Base-by-base conservation (phyloP, 164 flowering plant species). In the Echeveria elegans region DNA sequence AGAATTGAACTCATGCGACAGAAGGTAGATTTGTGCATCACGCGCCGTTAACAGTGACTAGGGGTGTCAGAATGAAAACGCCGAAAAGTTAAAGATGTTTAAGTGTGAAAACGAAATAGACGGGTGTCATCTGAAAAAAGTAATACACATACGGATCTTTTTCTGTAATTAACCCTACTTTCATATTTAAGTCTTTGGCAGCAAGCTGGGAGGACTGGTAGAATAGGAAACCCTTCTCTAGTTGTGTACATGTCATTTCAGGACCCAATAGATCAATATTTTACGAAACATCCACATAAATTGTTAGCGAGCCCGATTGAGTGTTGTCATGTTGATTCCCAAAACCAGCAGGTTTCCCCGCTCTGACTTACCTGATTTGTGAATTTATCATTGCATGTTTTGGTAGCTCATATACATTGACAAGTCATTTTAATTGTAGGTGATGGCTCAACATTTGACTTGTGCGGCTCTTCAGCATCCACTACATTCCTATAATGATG, bases 181-280 rank as follows among this genome's bases (percentile, higher is more conserved):
- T 75, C 64, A 63, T 67, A 21, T 75, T 60, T 72, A 94, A 52
- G 98, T 78, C 72, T 94, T 73, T 90, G 98, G 98, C 98, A 94
- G 65, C 98, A 94, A 82, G 98, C 96, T 75, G 98, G 98, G 50
- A 82, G 98, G 74, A 83, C 97, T 66, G 98, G 98, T 34, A 85
- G 98, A 76, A 84, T 97, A 71, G 96, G 81, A 73, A 90, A 72
- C 41, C 77, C 93, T 30, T 90, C 98, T 56, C 82, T 93, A 71
- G 86, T 95, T 31, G 83, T 90, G 36, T 93, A 93, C 80, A 88
- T 90, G 78, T 97, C 98, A 69, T 88, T 90, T 82, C 95, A 81
- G 66, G 91, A 90, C 56, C 96, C 98, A 63, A 85, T 94, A 52
- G 98, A 94, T 77, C 97, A 94, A 70, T 89, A 94, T 75, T 90